phyloP scores from a whole-genome alignment of 345 rosid species.

The Mangifera indica region DNA sequence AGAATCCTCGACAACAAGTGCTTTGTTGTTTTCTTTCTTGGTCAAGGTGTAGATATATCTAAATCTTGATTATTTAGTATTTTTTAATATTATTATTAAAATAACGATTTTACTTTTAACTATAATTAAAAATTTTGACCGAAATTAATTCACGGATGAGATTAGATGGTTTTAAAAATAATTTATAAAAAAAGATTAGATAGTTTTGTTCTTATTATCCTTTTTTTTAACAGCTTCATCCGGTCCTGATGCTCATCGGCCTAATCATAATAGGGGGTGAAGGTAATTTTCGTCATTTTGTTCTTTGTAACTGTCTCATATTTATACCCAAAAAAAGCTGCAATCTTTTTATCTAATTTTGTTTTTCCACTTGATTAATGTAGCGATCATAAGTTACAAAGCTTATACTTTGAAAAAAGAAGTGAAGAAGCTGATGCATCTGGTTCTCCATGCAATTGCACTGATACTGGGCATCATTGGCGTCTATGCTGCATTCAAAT shows the following conservation, averaged over 20 bases:
- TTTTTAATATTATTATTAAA: no score
- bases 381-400: slow-evolving; percentile 86
- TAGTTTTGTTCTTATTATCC: background rate
- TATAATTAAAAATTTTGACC: no score
- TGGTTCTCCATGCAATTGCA: slow-evolving; percentile 83
- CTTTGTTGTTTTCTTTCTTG: slow-evolving; percentile 5
- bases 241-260: slow-evolving; percentile 91
- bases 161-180: no score
- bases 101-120: no score
- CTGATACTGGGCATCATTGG: slow-evolving; percentile 72
- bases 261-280: slow-evolving; percentile 85
- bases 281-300: slow-evolving; percentile 49
- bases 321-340: background rate
- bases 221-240: slow-evolving; percentile 60
- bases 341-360: background rate
- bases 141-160: no score
- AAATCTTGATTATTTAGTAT: background rate
- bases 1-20: background rate
- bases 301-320: background rate
- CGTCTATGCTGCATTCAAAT: slow-evolving; percentile 77
- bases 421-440: slow-evolving; percentile 75
- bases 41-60: background rate
- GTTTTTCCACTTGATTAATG: background rate
- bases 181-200: no score
- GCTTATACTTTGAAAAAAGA: slow-evolving; percentile 64